Evolutionary conservation across 345 rosid species (phyloP).

Genomic region (Aethionema arabicum): DNA sequence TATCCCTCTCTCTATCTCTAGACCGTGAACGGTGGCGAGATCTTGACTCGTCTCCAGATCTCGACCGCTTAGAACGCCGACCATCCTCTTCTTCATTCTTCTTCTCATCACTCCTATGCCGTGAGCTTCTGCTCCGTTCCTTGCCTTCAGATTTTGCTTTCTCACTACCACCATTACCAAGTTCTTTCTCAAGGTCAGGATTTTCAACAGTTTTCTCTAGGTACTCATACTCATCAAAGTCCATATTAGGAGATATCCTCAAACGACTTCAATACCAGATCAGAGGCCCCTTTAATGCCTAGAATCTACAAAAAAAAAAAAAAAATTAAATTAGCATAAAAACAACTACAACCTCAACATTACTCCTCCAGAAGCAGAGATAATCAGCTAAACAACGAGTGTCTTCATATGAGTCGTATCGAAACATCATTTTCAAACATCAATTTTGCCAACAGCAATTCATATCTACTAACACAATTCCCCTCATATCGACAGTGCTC

Average conservation of each 20-base stretch:
- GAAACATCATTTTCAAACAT: conserved; percentile 10
- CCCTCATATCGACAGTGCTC: background rate
- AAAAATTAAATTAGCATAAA: background rate
- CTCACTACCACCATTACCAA: conserved; percentile 55
- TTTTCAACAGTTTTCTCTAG: conserved; percentile 87
- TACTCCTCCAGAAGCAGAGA: background rate
- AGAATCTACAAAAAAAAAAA: conserved; percentile 8
- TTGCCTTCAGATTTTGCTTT: conserved; percentile 43
- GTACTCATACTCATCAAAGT: conserved; percentile 95
- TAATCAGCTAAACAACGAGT: no score
- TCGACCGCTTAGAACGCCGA: conserved; percentile 52
- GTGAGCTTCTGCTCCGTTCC: conserved; percentile 57
- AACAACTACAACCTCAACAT: conserved; percentile 5
- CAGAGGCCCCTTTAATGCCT: conserved; percentile 8
- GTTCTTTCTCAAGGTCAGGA: conserved; percentile 50
- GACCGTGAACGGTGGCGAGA: conserved; percentile 61
- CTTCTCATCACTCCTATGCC: conserved; percentile 55
- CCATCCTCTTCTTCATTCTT: conserved; percentile 49
- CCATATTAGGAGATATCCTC: conserved; percentile 46
- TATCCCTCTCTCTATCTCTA: conserved; percentile 76
- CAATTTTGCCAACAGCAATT: background rate
- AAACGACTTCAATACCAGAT: conserved; percentile 21
- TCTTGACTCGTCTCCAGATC: conserved; percentile 48
- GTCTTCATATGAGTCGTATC: background rate
- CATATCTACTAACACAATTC: conserved; percentile 4